phyloP scores from a whole-genome alignment of 177 flowering plant genomes.

The Telopea speciosissima region DNA sequence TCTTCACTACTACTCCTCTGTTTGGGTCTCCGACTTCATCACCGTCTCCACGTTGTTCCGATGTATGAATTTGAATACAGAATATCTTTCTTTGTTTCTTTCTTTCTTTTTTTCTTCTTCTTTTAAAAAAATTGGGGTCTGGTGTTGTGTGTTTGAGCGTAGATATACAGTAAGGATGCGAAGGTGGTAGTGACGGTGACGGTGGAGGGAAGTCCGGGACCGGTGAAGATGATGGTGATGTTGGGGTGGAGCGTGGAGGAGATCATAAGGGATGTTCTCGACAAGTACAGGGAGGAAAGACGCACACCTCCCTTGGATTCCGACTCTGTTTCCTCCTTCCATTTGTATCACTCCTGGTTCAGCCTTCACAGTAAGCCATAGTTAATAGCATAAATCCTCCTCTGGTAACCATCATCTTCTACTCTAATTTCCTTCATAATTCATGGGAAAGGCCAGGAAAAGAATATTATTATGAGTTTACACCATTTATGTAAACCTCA shows the following conservation, averaged over 20 bases:
- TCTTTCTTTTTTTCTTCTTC: too few species aligned
- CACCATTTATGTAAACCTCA: too few species aligned
- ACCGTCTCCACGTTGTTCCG: constrained; percentile 23
- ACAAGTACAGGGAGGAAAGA: constrained; percentile 57
- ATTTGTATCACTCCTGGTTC: constrained; percentile 69
- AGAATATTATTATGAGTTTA: too few species aligned
- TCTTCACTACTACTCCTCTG: constrained; percentile 28
- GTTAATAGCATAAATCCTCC: too few species aligned
- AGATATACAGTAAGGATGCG: constrained; percentile 50
- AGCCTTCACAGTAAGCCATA: constrained; percentile 62
- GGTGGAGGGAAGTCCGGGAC: constrained; percentile 88
- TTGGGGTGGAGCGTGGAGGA: constrained; percentile 73
- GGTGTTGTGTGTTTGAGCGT: not conserved
- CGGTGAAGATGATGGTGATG: constrained; percentile 58
- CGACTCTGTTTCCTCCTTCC: constrained; percentile 23
- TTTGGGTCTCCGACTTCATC: constrained; percentile 13
- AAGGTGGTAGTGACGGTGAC: constrained; percentile 82
- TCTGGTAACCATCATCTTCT: too few species aligned
- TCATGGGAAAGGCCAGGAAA: too few species aligned
- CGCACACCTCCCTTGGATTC: constrained; percentile 49
- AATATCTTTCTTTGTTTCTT: too few species aligned
- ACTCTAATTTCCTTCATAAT: too few species aligned
- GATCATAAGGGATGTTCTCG: constrained; percentile 49
- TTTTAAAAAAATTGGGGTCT: too few species aligned
- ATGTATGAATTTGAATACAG: not conserved